Conservation (phyloP, 768 basidiomycete genomes). For the Suillus americanus region DNA sequence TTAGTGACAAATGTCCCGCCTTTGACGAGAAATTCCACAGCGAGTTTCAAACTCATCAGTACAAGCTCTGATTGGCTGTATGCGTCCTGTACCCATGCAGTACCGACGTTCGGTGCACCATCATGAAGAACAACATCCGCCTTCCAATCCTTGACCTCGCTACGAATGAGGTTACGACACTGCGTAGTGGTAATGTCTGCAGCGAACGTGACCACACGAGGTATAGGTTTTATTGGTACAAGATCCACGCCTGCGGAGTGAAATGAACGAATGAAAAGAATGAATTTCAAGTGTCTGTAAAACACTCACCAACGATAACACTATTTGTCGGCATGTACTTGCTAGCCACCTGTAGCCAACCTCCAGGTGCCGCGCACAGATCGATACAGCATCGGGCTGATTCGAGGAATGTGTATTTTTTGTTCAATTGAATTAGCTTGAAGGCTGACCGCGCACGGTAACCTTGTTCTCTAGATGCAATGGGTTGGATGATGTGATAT, state of each 20-base stretch:
- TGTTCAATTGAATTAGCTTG: slow-evolving; percentile 98
- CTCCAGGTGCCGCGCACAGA: slow-evolving; percentile 97
- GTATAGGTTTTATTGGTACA: slow-evolving; percentile 94
- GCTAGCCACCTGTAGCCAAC: slow-evolving; percentile 98
- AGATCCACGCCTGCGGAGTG: slow-evolving; percentile 79
- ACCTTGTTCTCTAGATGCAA: slow-evolving; percentile 82
- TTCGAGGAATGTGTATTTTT: slow-evolving; percentile 93
- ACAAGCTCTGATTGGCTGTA: slow-evolving; percentile 97
- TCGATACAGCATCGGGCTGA: slow-evolving; percentile 92
- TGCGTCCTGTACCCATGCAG: slow-evolving; percentile 98
- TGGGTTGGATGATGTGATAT: slow-evolving; percentile 10
- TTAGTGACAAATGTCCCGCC: slow-evolving; percentile 97
- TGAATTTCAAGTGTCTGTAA: neutral
- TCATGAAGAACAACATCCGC: slow-evolving; percentile 98
- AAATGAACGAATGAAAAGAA: slow-evolving; percentile 8
- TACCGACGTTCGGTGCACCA: slow-evolving; percentile 99
- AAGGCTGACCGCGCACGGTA: slow-evolving; percentile 99
- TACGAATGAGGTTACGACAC: slow-evolving; percentile 83
- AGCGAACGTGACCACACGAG: slow-evolving; percentile 87
- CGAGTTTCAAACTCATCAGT: slow-evolving; percentile 91
- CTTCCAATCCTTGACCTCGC: slow-evolving; percentile 97
- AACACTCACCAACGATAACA: slow-evolving; percentile 77
- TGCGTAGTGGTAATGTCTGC: slow-evolving; percentile 92
- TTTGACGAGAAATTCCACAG: slow-evolving; percentile 90
- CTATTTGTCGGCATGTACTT: slow-evolving; percentile 96